phyloP scores from a whole-genome alignment of 495 filamentous ascomycete species.

The Daldinia decipiens region DNA sequence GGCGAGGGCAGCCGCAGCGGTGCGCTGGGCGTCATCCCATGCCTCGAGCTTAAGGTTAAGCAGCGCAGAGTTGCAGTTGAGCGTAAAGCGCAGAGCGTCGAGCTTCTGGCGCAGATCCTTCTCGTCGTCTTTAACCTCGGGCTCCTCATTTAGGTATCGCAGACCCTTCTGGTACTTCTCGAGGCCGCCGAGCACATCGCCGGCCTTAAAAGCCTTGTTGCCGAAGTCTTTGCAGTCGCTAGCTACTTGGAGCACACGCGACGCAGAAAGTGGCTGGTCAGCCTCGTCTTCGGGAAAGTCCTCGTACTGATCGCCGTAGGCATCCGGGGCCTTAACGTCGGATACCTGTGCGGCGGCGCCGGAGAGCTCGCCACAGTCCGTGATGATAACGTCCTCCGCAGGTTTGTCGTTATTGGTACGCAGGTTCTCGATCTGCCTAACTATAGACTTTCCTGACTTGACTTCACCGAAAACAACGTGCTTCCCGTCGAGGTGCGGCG shows the following conservation, averaged over 20 bases:
- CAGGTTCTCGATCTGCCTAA: conserved; percentile 91
- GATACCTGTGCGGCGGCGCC: conserved; percentile 71
- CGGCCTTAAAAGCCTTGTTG: conserved; percentile 88
- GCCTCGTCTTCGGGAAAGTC: conserved; percentile 89
- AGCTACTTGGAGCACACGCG: conserved; percentile 79
- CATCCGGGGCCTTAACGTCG: conserved; percentile 72
- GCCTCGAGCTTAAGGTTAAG: conserved; percentile 81
- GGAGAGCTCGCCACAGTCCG: conserved; percentile 86
- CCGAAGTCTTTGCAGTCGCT: conserved; percentile 90
- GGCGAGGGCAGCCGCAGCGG: conserved; percentile 78
- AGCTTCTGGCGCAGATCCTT: conserved; percentile 72
- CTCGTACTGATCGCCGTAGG: conserved; percentile 91
- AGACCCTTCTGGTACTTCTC: conserved; percentile 99
- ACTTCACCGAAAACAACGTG: conserved; percentile 99
- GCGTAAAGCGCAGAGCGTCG: conserved; percentile 75
- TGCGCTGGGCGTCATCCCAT: conserved; percentile 72
- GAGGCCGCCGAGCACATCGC: conserved; percentile 74
- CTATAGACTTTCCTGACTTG: conserved; percentile 86
- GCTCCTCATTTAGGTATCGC: conserved; percentile 91
- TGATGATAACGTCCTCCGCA: conserved; percentile 72
- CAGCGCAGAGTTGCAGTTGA: conserved; percentile 82
- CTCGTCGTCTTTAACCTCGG: conserved; percentile 74
- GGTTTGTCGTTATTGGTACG: conserved; percentile 87
- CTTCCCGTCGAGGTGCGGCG: conserved; percentile 94
- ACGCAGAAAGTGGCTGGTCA: conserved; percentile 63